Evolutionary conservation across 2,329 filamentous ascomycete species (phyloP).

Genomic region (Neofusicoccum sp.): DNA sequence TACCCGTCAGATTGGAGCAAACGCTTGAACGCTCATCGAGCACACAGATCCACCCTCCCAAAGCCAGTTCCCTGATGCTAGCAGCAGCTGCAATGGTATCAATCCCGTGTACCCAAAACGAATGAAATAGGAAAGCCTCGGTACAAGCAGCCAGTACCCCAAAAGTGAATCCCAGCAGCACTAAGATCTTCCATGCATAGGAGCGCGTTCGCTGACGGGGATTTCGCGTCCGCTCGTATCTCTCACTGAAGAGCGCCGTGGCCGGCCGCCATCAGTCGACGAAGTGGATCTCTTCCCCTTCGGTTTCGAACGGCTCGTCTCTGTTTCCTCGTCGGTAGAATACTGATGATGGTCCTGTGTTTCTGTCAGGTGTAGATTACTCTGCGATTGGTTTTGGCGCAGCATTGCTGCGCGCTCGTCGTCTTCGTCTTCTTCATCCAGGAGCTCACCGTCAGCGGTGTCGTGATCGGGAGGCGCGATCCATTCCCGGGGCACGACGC

Average conservation of each 20-base stretch:
- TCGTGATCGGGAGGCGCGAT: conserved; percentile 77
- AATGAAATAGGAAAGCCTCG: background rate
- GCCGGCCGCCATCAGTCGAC: conserved; percentile 2
- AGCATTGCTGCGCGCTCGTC: conserved; percentile 65
- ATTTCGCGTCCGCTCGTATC: conserved; percentile 47
- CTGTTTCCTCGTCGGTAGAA: conserved; percentile 31
- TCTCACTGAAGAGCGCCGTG: conserved; percentile 27
- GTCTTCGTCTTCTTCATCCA: conserved; percentile 59
- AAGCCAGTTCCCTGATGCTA: background rate
- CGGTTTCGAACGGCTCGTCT: conserved; percentile 2
- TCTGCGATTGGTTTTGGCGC: conserved; percentile 40
- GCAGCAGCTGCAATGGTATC: conserved; percentile 13
- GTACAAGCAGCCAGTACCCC: background rate
- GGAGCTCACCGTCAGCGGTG: conserved; percentile 68
- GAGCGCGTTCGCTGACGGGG: conserved; percentile 49
- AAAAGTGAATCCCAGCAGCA: background rate
- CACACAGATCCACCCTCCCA: conserved; percentile 13
- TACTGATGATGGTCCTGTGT: conserved; percentile 32
- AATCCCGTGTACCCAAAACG: background rate
- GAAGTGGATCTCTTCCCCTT: conserved; percentile 1
- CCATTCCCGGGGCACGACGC: conserved; percentile 81
- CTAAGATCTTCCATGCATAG: conserved; percentile 24
- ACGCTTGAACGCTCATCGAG: conserved; percentile 15
- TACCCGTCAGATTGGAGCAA: background rate
- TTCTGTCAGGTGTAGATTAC: conserved; percentile 19